Base-by-base conservation (phyloP, 495 filamentous ascomycete species). In the Aspergillus campestris region DNA sequence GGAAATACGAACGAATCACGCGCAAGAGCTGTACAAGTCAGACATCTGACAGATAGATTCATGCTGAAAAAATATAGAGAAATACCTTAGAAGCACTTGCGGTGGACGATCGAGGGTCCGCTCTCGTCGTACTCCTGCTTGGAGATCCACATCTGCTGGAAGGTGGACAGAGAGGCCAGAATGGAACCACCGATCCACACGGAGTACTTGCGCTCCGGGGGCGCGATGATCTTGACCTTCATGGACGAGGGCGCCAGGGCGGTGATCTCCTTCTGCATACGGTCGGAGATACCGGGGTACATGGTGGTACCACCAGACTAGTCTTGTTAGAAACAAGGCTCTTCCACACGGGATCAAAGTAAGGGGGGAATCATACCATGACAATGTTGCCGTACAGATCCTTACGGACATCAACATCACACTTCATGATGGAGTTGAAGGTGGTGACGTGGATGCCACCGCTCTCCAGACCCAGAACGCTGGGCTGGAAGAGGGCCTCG, bases 91-190 rank as follows among this genome's bases (percentile, higher is more conserved):
- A 95, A 95, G 86, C 89, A 98, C 87, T 98, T 98, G 87, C 92
- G 90, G 84, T 98, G 92, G 58, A 98, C 92, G 66, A 98, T 97
- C 59, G 89, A 95, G 60, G 92, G 92, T 71, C 92, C 92, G 69
- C 83, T 89, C 86, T 98, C 92, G 76, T 98, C 92, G 81, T 97
- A 97, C 80, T 97, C 92, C 78, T 98, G 92, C 87, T 98, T 98
- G 54, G 92, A 98, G 84, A 98, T 97, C 92, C 92, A 98, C 94
- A 98, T 98, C 78, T 97, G 92, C 77, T 98, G 92, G 89, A 97
- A 97, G 74, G 92, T 97, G 48, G 92, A 98, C 54, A 98, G 87
- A 52, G 92, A 98, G 55, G 92, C 92, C 65, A 98, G 75, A 69
- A 98, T 98, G 70, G 92, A 98, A 81, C 92, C 92, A 89, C 92